These are phyloP conservation scores for Talaromyces sp. DNA, from an alignment of 2,329 filamentous ascomycete genomes.

Conservation along the genomic window DNA sequence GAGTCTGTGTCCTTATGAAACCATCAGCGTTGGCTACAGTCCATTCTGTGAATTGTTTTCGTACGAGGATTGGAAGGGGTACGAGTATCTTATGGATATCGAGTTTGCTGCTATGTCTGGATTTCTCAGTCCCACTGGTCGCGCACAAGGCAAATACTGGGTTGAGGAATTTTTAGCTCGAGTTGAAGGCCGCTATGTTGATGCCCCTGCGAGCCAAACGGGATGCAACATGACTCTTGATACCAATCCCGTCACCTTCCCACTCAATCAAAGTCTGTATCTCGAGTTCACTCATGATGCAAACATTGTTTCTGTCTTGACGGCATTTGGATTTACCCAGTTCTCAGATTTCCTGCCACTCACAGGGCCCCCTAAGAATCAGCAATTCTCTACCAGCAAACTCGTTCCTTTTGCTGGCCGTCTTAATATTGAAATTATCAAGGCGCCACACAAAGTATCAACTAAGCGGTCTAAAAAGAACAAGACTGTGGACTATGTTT, in stretches of 20 bases:
- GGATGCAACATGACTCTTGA: slow-evolving; percentile 52
- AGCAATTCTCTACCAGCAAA: slow-evolving; percentile 67
- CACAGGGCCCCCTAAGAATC: slow-evolving; percentile 57
- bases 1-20: slow-evolving; percentile 76
- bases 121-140: slow-evolving; percentile 67
- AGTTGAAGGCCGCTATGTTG: slow-evolving; percentile 45
- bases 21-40: slow-evolving; percentile 74
- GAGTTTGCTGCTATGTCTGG: slow-evolving; percentile 63
- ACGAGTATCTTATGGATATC: slow-evolving; percentile 72
- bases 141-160: slow-evolving; percentile 73
- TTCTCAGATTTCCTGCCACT: slow-evolving; percentile 63
- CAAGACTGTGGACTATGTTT: slow-evolving; percentile 21
- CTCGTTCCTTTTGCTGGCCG: slow-evolving; percentile 72
- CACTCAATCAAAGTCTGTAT: slow-evolving; percentile 72
- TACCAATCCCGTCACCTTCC: slow-evolving; percentile 68
- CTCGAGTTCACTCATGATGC: slow-evolving; percentile 80
- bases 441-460: slow-evolving; percentile 64
- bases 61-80: slow-evolving; percentile 72
- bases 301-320: slow-evolving; percentile 70
- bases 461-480: slow-evolving; percentile 50
- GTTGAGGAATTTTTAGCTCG: slow-evolving; percentile 74
- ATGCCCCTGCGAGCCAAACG: slow-evolving; percentile 25
- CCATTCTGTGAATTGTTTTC: slow-evolving; percentile 75
- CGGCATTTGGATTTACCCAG: slow-evolving; percentile 72
- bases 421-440: slow-evolving; percentile 74